A percentile compares a stretch with the other conserved stretches of the same genome.
These are phyloP conservation scores for Penicillium olsonii DNA, from an alignment of 2,329 filamentous ascomycete species.

Conservation along the genomic window DNA sequence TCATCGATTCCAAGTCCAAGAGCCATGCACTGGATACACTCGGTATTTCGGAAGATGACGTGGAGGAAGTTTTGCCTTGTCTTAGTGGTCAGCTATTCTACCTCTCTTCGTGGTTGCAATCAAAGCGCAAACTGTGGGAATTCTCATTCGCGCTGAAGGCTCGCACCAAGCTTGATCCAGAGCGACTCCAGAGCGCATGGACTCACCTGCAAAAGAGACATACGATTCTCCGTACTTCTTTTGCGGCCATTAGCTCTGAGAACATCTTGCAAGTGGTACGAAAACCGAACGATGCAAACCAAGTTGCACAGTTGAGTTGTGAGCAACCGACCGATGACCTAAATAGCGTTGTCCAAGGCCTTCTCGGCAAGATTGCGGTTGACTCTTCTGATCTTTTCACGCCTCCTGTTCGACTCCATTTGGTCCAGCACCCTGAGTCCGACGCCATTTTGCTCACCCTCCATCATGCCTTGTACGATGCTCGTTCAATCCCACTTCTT, in stretches of 20 bases:
- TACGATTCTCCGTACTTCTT: conserved; percentile 11
- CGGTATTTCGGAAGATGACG: neutral
- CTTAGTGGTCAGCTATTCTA: conserved; percentile 10
- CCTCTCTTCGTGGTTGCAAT: conserved; percentile 8
- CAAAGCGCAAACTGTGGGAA: conserved; percentile 11
- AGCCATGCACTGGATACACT: neutral
- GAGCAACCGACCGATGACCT: neutral
- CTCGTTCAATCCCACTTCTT: conserved; percentile 10
- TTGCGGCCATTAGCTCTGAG: conserved; percentile 1
- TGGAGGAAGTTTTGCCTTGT: neutral
- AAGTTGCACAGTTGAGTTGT: neutral
- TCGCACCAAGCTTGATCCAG: neutral
- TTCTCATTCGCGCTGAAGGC: conserved; percentile 8
- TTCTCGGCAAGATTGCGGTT: neutral
- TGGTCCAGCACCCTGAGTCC: neutral
- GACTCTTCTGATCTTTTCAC: conserved; percentile 1
- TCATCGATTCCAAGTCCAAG: neutral
- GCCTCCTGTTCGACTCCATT: neutral
- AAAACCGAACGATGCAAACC: neutral
- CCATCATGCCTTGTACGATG: conserved; percentile 16
- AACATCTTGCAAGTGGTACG: conserved; percentile 6
- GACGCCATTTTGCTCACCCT: conserved; percentile 6
- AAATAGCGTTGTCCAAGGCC: neutral
- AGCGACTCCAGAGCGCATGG: conserved; percentile 2
- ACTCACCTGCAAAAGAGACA: conserved; percentile 8